Evolutionary conservation across 352 stramenopile species (phyloP), one percentile per base, ranked within the genome.

Genomic region (Globisporangium orthogonon): DNA sequence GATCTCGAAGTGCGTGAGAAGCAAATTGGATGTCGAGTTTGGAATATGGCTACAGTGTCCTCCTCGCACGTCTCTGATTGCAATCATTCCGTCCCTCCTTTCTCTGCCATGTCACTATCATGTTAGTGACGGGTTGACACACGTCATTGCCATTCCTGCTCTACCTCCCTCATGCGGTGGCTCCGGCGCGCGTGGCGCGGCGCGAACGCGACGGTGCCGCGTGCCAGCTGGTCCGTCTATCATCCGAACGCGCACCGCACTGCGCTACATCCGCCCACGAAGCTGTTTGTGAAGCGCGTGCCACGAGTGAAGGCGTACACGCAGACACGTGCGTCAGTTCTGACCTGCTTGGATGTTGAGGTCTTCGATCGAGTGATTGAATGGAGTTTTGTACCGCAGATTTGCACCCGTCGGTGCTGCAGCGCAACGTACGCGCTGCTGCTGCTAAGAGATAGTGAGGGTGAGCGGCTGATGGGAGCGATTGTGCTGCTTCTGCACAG

Each of bases 171-270:
- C 41, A 76, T 76, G 69, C 60, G 66, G 29, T 73, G 63, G 56
- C 63, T 78, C 35, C 66, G 60, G 35, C 63, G 66, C n/a, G 56
- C 59, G 37, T 59, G 64, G 51, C 57, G 31, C n/a, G 45, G 45
- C 18, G 45, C 17, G 45, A 50, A 50, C n/a, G 45, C 15, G 50
- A 31, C 49, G 15, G 67, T 79, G 55, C 74, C 74, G 39, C 58
- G 52, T 39, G 50, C 73, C 58, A 84, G 74, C 58, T 84, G 74
- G 74, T 74, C 69, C 3, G 59, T 82, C 7, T 84, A 79, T 62
- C 70, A 78, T 17, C 74, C 61, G 52, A 69, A 56, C 28, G 44
- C 56, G 49, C 74, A 40, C 56, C 33, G 35, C 4, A 28, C n/a
- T 62, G 51, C 51, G 41, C 60, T 76, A 5, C 65, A 78, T 23